Percentiles rank a stretch among this genome's conserved stretches.
Conservation (phyloP, 371 early-diverging fungal genomes). For the Chytridiales sp. region DNA sequence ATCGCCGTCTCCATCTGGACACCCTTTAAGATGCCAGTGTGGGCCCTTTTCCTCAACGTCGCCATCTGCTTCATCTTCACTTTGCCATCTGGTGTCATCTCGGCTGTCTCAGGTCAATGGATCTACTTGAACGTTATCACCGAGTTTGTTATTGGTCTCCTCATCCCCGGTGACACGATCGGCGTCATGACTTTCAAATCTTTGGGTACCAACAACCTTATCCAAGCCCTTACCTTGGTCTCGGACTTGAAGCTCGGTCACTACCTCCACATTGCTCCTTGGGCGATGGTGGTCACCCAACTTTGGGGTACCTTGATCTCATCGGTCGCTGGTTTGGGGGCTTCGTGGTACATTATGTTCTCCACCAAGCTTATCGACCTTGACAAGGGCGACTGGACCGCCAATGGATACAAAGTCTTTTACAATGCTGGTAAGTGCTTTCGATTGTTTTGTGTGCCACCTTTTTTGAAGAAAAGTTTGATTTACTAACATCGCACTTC, state of each 20-base stretch:
- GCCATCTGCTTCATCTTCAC: conserved; percentile 15
- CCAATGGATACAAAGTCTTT: conserved; percentile 36
- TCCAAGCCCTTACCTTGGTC: conserved; percentile 29
- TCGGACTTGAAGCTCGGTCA: conserved; percentile 45
- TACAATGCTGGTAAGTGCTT: conserved; percentile 65
- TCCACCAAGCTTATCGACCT: conserved; percentile 1
- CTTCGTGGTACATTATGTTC: conserved; percentile 8
- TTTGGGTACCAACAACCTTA: conserved; percentile 59
- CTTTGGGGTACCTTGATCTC: conserved; percentile 19
- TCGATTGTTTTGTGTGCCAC: too few relatives aligned
- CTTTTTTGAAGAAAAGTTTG: too few relatives aligned
- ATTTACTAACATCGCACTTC: too few relatives aligned
- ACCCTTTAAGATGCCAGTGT: conserved; percentile 31
- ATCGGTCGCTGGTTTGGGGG: background rate
- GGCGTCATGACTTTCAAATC: conserved; percentile 68
- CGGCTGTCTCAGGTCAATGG: conserved; percentile 23
- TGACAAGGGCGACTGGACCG: conserved; percentile 11
- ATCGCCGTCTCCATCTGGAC: conserved; percentile 17
- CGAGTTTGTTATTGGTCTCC: conserved; percentile 64
- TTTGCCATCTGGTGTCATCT: conserved; percentile 33
- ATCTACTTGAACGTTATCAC: conserved; percentile 41
- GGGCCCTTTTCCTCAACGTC: conserved; percentile 8
- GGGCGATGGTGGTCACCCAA: conserved; percentile 27
- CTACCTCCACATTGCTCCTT: conserved; percentile 49
- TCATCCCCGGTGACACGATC: conserved; percentile 64